These are phyloP conservation scores for Nicotiana otophora DNA, from an alignment of 257 asterid species.

Conservation along the genomic window DNA sequence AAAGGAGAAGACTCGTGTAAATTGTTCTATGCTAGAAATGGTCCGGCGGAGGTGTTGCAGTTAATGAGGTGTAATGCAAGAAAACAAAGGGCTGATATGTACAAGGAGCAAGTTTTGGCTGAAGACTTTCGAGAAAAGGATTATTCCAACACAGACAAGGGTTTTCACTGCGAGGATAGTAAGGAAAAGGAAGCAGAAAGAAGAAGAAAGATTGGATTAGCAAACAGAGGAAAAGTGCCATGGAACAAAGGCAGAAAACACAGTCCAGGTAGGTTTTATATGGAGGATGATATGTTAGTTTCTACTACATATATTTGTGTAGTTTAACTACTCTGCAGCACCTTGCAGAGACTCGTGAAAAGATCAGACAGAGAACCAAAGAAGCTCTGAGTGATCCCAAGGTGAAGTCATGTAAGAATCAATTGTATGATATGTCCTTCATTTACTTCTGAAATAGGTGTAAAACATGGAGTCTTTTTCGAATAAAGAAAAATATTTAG, in stretches of 20 bases:
- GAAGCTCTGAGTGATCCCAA: slow-evolving; percentile 96
- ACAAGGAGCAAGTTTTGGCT: slow-evolving; percentile 19
- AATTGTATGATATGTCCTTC: not conserved
- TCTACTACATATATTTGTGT: not conserved
- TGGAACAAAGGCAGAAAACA: slow-evolving; percentile 92
- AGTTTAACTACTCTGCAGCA: slow-evolving; percentile 1
- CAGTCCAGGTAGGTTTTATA: slow-evolving; percentile 51
- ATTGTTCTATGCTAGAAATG: slow-evolving; percentile 24
- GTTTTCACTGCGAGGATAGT: slow-evolving; percentile 19
- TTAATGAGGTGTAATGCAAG: slow-evolving; percentile 25
- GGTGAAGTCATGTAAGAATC: slow-evolving; percentile 99
- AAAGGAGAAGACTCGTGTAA: slow-evolving; percentile 16
- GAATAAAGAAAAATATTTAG: not conserved
- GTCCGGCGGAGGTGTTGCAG: slow-evolving; percentile 16
- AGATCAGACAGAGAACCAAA: slow-evolving; percentile 63
- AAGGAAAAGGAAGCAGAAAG: slow-evolving; percentile 26
- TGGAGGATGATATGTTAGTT: not conserved
- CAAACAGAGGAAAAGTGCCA: slow-evolving; percentile 77
- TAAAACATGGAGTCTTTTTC: not conserved
- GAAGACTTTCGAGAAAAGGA: slow-evolving; percentile 15
- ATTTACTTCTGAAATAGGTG: not conserved
- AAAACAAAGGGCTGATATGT: slow-evolving; percentile 11
- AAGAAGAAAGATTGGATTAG: slow-evolving; percentile 34
- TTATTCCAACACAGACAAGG: not conserved
- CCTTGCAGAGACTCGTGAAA: slow-evolving; percentile 69